phyloP scores from a whole-genome alignment of 768 basidiomycete genomes.

The Amanita phalloides region DNA sequence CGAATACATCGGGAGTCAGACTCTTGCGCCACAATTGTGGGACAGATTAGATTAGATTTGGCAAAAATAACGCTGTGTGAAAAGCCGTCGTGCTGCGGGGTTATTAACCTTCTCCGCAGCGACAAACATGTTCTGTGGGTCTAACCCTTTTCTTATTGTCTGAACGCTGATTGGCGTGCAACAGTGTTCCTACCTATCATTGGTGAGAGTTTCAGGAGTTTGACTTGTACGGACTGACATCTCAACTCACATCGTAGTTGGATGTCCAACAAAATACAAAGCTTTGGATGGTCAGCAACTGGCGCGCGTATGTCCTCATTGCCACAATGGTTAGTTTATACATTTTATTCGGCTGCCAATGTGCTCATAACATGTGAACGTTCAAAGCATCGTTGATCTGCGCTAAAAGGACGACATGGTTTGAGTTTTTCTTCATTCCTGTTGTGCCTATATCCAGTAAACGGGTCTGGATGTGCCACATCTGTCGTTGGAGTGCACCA shows the following conservation, averaged over 20 bases:
- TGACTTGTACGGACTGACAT: background rate
- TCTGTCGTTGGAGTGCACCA: conserved; percentile 55
- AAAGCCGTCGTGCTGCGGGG: background rate
- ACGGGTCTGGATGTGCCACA: conserved; percentile 60
- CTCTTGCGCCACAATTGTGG: no score
- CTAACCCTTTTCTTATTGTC: background rate
- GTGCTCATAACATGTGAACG: background rate
- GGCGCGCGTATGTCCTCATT: conserved; percentile 55
- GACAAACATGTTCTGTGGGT: conserved; percentile 6
- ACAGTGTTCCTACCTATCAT: conserved; percentile 44
- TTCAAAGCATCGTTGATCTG: conserved; percentile 44
- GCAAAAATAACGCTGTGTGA: background rate
- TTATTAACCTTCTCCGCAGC: conserved; percentile 3
- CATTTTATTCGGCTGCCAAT: background rate
- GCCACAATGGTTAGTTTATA: conserved; percentile 52
- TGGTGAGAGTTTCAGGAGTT: conserved; percentile 10
- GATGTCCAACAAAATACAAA: conserved; percentile 51
- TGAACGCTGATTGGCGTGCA: background rate
- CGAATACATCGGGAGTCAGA: no score
- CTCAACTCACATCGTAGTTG: conserved; percentile 31
- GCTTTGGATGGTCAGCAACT: conserved; percentile 38
- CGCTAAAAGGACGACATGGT: conserved; percentile 61
- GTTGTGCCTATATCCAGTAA: conserved; percentile 53
- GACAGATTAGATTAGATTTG: background rate
- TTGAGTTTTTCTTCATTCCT: conserved; percentile 68